Evolutionary conservation across 1,284 basidiomycete species (phyloP), one percentile per base, ranked within the genome.

Genomic region (Pseudozyma hubeiensis): DNA sequence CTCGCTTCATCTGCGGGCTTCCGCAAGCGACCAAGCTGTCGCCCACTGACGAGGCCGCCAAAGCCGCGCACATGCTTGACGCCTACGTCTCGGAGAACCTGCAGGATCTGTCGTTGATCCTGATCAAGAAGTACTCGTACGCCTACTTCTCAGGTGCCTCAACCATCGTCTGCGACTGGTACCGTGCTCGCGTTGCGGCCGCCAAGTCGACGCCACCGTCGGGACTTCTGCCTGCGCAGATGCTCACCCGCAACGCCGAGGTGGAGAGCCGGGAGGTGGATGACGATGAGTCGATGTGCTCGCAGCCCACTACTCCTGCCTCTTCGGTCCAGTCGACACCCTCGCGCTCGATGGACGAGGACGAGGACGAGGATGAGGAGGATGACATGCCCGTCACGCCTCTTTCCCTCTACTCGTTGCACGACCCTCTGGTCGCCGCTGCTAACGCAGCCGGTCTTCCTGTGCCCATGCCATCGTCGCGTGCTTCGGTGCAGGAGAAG

Each of bases 101-200:
- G 85, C 91, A 93, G 80, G 90, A 92, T 75, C 88, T 99, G 34
- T 98, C 95, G 13, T 91, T 95, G 85, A 94, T 93, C 37, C 87
- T 99, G 80, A 90, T 97, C 85, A 94, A 96, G 88, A 99, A 99
- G 87, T 99, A 99, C 87, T 93, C 94, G 11, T 94, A 93, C 80
- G 90, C 90, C 33, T 94, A 94, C 87, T 98, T 95, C 87, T 93
- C 92, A 53, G 93, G 93, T 85, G 93, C 94, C 0, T 95, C 97
- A 34, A 93, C 91, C 16, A 89, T 93, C 80, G 93, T 94, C 64
- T 90, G 94, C 61, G 93, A 97, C 82, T 95, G 91, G 87, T 99
- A 98, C 84, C 84, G 87, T n/a, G 68, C 60, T 2, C 60, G 63
- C 17, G 63, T 65, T 16, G 59, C 61, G 9, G 65, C 64, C 4